Conservation (phyloP, 306 rosid genomes). For the Fragaria vesca region DNA sequence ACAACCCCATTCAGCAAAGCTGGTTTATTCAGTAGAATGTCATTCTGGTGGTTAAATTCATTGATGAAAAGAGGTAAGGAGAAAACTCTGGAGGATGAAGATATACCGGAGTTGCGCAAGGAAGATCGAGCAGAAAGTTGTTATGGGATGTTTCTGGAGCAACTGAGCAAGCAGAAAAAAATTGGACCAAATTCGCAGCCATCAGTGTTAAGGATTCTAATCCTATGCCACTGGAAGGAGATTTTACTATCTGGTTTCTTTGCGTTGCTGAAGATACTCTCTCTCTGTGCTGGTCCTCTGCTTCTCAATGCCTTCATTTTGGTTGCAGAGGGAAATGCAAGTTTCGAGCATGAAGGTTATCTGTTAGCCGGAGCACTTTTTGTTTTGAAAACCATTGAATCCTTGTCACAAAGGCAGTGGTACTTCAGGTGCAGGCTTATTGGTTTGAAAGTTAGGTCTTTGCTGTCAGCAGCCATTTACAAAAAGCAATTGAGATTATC, state of each 20-base stretch:
- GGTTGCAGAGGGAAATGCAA: constrained; percentile 19
- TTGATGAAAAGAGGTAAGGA: constrained; percentile 73
- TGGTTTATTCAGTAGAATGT: constrained; percentile 51
- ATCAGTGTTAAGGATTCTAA: constrained; percentile 47
- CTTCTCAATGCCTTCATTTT: constrained; percentile 77
- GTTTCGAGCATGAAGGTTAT: constrained; percentile 52
- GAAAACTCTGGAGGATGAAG: constrained; percentile 60
- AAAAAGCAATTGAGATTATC: constrained; percentile 72
- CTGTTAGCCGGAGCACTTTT: constrained; percentile 59
- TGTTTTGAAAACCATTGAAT: constrained; percentile 54
- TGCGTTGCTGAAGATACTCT: constrained; percentile 64
- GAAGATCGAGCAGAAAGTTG: constrained; percentile 71
- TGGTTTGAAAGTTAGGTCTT: constrained; percentile 67
- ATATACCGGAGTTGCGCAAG: constrained; percentile 59
- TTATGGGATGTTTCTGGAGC: constrained; percentile 52
- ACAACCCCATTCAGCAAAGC: constrained; percentile 57
- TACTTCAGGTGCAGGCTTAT: constrained; percentile 66
- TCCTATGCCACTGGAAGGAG: constrained; percentile 63
- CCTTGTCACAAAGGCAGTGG: constrained; percentile 90
- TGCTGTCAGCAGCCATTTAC: constrained; percentile 75
- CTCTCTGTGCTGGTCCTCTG: constrained; percentile 74
- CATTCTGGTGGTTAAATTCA: constrained; percentile 88
- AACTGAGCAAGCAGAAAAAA: constrained; percentile 45
- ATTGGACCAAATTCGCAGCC: constrained; percentile 47
- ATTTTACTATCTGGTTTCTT: constrained; percentile 71